Conservation (phyloP, 192 early-diverging fungal species). For the Coemansia sp. region DNA sequence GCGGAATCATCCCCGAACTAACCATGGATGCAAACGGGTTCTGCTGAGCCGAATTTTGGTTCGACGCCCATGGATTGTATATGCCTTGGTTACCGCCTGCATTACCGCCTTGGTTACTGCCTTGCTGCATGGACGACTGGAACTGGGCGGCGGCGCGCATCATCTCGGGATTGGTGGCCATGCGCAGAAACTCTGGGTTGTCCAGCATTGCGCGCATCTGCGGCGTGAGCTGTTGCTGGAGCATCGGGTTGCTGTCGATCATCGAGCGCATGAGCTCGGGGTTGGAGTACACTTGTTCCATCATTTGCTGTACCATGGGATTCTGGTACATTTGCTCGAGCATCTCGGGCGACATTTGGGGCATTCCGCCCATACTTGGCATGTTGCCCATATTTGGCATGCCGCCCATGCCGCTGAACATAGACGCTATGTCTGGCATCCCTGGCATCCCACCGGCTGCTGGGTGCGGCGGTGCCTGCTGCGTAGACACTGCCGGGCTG, state of each 20-base stretch:
- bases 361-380: slow-evolving; percentile 61
- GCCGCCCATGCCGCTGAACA: slow-evolving; percentile 47
- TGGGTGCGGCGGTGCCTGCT: neutral
- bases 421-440: slow-evolving; percentile 44
- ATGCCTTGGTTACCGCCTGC: slow-evolving; percentile 5
- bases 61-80: slow-evolving; percentile 46
- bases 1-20: neutral
- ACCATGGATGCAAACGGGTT: neutral
- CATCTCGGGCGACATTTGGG: slow-evolving; percentile 59
- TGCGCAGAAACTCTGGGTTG: slow-evolving; percentile 71
- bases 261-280: slow-evolving; percentile 83
- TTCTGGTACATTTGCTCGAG: slow-evolving; percentile 76
- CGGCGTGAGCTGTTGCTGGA: slow-evolving; percentile 74
- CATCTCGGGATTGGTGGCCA: slow-evolving; percentile 83
- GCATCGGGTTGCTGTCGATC: slow-evolving; percentile 77
- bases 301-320: slow-evolving; percentile 78
- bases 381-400: slow-evolving; percentile 63
- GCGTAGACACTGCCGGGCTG: neutral
- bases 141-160: slow-evolving; percentile 73
- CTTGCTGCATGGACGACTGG: slow-evolving; percentile 42
- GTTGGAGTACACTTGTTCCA: slow-evolving; percentile 78
- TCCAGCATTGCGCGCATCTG: slow-evolving; percentile 83
- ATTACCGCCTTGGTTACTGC: slow-evolving; percentile 14
- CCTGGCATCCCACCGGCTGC: slow-evolving; percentile 20
- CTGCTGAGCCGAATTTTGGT: neutral